Percentiles rank a stretch among this genome's conserved stretches.
phyloP scores from a whole-genome alignment of 345 rosid genomes.

The Brassica cretica region DNA sequence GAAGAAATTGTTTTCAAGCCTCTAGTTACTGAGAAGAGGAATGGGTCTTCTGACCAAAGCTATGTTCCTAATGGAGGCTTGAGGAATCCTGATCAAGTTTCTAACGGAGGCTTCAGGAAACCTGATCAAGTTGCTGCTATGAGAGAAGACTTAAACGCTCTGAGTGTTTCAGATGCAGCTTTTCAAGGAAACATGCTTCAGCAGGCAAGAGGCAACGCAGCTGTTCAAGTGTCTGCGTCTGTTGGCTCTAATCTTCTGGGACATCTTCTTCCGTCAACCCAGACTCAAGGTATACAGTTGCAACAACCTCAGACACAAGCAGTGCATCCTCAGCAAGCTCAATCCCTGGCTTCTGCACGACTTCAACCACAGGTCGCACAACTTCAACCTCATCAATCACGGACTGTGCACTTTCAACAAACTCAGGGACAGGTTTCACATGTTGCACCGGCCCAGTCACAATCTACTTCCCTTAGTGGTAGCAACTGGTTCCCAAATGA shows the following conservation, averaged over 20 bases:
- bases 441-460: slow-evolving; percentile 27
- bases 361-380: slow-evolving; percentile 30
- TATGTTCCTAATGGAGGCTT: slow-evolving; percentile 49
- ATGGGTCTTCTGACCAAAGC: slow-evolving; percentile 45
- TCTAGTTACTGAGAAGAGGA: slow-evolving; percentile 46
- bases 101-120: background rate
- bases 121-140: slow-evolving; percentile 43
- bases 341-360: background rate
- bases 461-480: slow-evolving; percentile 29
- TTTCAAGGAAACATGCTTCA: background rate
- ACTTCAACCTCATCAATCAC: slow-evolving; percentile 38
- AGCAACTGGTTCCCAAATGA: slow-evolving; percentile 61
- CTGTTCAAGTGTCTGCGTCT: background rate
- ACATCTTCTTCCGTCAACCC: background rate
- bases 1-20: slow-evolving; percentile 25
- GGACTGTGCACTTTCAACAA: slow-evolving; percentile 47
- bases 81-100: slow-evolving; percentile 29
- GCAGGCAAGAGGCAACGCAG: background rate
- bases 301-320: background rate
- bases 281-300: background rate
- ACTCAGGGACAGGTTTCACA: slow-evolving; percentile 37
- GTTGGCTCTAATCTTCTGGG: background rate
- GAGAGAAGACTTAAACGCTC: slow-evolving; percentile 47
- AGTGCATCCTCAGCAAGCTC: background rate
- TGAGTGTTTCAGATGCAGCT: slow-evolving; percentile 42